A percentile compares a stretch with the other conserved stretches of the same genome.
Evolutionary conservation across 768 basidiomycete genomes (phyloP).

Genomic region (Fomitopsis pulvina): DNA sequence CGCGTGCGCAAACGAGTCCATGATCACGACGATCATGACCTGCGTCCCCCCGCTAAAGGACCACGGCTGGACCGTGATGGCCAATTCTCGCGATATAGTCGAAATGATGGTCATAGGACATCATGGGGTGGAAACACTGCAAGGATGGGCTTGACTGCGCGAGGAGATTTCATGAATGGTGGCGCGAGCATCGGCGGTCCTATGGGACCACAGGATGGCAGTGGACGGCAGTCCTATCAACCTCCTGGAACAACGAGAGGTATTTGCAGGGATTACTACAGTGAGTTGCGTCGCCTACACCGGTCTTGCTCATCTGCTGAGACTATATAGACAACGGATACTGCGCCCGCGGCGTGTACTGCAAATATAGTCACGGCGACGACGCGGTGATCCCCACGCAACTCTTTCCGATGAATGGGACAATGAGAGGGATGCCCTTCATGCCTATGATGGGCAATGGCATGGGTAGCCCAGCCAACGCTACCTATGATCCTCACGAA

Average conservation of each 20-base stretch:
- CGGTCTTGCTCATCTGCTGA: constrained; percentile 5
- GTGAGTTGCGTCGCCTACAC: constrained; percentile 43
- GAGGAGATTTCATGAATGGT: constrained; percentile 23
- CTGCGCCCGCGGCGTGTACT: constrained; percentile 81
- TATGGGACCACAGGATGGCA: constrained; percentile 22
- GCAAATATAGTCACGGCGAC: constrained; percentile 91
- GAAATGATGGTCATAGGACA: constrained; percentile 31
- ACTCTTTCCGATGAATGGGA: constrained; percentile 50
- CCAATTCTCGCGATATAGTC: constrained; percentile 58
- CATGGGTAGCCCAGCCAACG: constrained; percentile 30
- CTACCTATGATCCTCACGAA: constrained; percentile 73
- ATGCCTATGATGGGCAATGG: constrained; percentile 62
- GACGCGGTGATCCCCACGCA: constrained; percentile 76
- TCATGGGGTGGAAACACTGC: constrained; percentile 34
- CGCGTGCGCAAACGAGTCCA: constrained; percentile 60
- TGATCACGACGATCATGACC: constrained; percentile 56
- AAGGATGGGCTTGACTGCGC: constrained; percentile 24
- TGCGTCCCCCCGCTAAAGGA: constrained; percentile 63
- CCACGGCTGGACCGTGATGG: constrained; percentile 58
- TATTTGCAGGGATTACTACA: constrained; percentile 88
- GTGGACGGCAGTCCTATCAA: constrained; percentile 53
- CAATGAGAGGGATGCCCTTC: constrained; percentile 47
- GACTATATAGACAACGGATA: constrained; percentile 70
- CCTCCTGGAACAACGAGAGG: constrained; percentile 71
- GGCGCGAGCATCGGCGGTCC: constrained; percentile 23